Evolutionary conservation across 2,329 filamentous ascomycete genomes (phyloP).

Genomic region (Monosporascus sp.): DNA sequence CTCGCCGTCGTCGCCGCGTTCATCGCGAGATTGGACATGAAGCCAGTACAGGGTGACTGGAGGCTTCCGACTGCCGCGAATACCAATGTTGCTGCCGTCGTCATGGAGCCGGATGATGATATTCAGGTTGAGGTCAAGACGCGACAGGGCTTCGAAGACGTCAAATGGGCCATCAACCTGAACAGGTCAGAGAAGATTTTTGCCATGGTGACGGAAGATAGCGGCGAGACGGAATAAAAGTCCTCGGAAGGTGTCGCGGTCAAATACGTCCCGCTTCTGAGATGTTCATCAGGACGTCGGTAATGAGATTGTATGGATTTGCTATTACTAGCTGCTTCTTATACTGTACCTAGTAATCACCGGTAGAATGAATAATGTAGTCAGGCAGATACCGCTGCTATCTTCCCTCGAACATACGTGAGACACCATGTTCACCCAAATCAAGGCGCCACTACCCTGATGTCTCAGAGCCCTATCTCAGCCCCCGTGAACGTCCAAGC

Average conservation of each 20-base stretch:
- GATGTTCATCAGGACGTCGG: too few relatives aligned
- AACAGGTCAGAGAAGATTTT: constrained; percentile 14
- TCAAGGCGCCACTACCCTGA: too few relatives aligned
- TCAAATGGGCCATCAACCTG: constrained; percentile 11
- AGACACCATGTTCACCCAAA: too few relatives aligned
- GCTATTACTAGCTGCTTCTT: too few relatives aligned
- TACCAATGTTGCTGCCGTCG: constrained; percentile 22
- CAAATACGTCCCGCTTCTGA: too few relatives aligned
- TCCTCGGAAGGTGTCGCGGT: background rate
- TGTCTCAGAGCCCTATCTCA: too few relatives aligned
- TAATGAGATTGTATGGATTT: too few relatives aligned
- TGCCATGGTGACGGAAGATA: constrained; percentile 13
- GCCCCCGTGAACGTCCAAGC: too few relatives aligned
- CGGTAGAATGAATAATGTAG: too few relatives aligned
- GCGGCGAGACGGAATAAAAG: constrained; percentile 1
- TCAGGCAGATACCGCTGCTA: too few relatives aligned
- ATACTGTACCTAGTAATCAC: too few relatives aligned
- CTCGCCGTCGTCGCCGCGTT: constrained; percentile 20
- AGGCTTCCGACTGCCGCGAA: constrained; percentile 19
- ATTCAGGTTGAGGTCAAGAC: constrained; percentile 16
- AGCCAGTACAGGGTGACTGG: constrained; percentile 15
- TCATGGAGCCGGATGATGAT: constrained; percentile 24
- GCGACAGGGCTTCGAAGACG: constrained; percentile 11
- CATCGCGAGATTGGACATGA: constrained; percentile 22
- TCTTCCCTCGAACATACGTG: too few relatives aligned